A percentile compares a stretch with the other conserved stretches of the same genome.
Conservation (phyloP, 176 grass and related monocot genomes). For the Oryza officinalis region DNA sequence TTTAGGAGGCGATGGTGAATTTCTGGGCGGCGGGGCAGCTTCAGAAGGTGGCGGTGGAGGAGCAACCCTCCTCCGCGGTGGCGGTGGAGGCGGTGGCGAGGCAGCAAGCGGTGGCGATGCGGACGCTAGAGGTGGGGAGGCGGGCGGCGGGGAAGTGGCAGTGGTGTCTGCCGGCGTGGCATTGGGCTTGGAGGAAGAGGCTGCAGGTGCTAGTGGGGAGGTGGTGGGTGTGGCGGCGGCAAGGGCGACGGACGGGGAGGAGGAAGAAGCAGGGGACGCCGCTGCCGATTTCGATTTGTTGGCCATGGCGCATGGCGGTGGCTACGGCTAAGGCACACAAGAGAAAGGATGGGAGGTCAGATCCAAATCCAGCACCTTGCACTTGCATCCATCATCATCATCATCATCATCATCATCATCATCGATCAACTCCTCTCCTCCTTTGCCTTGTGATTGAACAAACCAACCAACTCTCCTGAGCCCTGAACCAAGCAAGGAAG, state of each 20-base stretch:
- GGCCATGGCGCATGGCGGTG: background rate
- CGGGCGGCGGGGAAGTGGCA: background rate
- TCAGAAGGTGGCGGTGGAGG: background rate
- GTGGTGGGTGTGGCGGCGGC: constrained; percentile 23
- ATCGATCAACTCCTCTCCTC: background rate
- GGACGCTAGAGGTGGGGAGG: constrained; percentile 19
- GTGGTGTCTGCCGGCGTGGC: constrained; percentile 33
- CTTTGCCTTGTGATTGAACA: background rate
- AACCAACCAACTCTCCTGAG: too few relatives aligned
- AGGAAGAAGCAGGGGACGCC: constrained; percentile 19
- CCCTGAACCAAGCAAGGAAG: too few relatives aligned
- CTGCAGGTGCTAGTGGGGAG: constrained; percentile 29
- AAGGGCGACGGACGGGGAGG: background rate
- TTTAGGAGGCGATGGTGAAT: background rate
- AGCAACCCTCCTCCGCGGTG: too few relatives aligned
- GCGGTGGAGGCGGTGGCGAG: background rate
- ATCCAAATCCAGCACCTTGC: background rate
- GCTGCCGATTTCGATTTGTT: background rate
- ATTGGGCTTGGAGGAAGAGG: constrained; percentile 35
- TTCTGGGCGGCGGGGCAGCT: background rate
- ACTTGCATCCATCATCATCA: background rate
- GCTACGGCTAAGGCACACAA: too few relatives aligned
- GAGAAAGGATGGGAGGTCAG: too few relatives aligned
- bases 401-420: too few relatives aligned
- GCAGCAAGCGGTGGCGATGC: background rate